These are phyloP conservation scores for Hypseocharis bilobata DNA, from an alignment of 441 rosid species.

Conservation along the genomic window DNA sequence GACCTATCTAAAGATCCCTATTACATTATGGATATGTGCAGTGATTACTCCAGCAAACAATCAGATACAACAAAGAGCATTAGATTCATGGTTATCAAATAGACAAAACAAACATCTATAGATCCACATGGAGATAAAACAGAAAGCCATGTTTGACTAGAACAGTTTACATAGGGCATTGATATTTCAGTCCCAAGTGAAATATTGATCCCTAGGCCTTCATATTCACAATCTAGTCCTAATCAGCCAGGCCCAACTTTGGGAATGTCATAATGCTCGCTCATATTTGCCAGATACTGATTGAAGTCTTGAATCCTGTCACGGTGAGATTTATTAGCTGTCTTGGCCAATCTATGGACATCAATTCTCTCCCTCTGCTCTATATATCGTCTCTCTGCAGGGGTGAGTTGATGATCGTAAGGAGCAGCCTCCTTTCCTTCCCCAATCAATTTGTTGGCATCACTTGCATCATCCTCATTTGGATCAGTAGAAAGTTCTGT, in stretches of 20 bases:
- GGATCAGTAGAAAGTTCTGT: constrained; percentile 23
- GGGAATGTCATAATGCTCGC: constrained; percentile 68
- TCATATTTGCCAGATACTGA: constrained; percentile 63
- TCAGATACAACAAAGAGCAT: too few relatives aligned
- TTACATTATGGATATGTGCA: too few relatives aligned
- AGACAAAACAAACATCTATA: too few relatives aligned
- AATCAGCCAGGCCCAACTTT: constrained; percentile 67
- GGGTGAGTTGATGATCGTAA: constrained; percentile 41
- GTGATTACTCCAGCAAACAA: too few relatives aligned
- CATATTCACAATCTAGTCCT: not conserved
- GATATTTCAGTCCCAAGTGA: too few relatives aligned
- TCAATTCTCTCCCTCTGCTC: constrained; percentile 52
- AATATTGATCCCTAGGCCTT: too few relatives aligned
- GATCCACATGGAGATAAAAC: too few relatives aligned
- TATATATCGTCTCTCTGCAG: constrained; percentile 51
- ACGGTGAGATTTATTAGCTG: constrained; percentile 53
- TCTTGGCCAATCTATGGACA: constrained; percentile 47
- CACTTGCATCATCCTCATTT: constrained; percentile 22
- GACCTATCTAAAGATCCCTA: too few relatives aligned
- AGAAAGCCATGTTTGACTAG: too few relatives aligned
- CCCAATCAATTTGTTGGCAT: constrained; percentile 24
- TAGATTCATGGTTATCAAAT: too few relatives aligned
- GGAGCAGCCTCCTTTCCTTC: constrained; percentile 29
- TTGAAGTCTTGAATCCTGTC: constrained; percentile 66
- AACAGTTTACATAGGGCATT: too few relatives aligned